phyloP scores from a whole-genome alignment of 2,329 filamentous ascomycete species.

The Camptophora hylomeconis region DNA sequence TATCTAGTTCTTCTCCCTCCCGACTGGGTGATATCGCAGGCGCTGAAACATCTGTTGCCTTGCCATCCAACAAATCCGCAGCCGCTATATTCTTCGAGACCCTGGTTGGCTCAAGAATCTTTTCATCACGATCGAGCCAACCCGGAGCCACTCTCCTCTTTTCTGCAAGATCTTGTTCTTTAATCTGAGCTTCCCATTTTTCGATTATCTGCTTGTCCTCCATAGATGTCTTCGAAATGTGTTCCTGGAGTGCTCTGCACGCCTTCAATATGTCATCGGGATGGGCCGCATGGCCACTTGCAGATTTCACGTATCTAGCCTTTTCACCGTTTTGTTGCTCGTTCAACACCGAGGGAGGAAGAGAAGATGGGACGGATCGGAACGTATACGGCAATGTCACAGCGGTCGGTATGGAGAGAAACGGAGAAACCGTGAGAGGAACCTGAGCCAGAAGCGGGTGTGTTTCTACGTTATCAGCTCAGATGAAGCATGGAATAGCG shows the following conservation, averaged over 20 bases:
- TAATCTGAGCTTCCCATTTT: conserved; percentile 54
- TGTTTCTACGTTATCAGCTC: conserved; percentile 39
- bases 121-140: conserved; percentile 50
- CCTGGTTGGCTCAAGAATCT: conserved; percentile 41
- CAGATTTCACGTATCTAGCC: conserved; percentile 62
- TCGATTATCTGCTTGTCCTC: conserved; percentile 56
- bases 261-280: conserved; percentile 75
- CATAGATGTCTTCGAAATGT: conserved; percentile 56
- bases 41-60: conserved; percentile 17
- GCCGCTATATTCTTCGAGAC: conserved; percentile 11
- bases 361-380: conserved; percentile 72
- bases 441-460: conserved; percentile 87
- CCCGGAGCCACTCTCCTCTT: conserved; percentile 51
- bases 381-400: conserved; percentile 93
- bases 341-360: conserved; percentile 59
- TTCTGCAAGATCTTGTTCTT: conserved; percentile 47
- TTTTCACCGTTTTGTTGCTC: conserved; percentile 36
- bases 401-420: conserved; percentile 77
- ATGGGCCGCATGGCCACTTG: conserved; percentile 68
- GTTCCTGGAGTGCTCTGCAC: conserved; percentile 63
- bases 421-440: conserved; percentile 85
- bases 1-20: conserved; percentile 40
- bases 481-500: neutral
- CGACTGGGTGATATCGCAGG: conserved; percentile 29
- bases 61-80: conserved; percentile 24